Evolutionary conservation across 2,329 filamentous ascomycete species (phyloP), one percentile per base, ranked within the genome.

Genomic region (Pochonia chlamydosporia): DNA sequence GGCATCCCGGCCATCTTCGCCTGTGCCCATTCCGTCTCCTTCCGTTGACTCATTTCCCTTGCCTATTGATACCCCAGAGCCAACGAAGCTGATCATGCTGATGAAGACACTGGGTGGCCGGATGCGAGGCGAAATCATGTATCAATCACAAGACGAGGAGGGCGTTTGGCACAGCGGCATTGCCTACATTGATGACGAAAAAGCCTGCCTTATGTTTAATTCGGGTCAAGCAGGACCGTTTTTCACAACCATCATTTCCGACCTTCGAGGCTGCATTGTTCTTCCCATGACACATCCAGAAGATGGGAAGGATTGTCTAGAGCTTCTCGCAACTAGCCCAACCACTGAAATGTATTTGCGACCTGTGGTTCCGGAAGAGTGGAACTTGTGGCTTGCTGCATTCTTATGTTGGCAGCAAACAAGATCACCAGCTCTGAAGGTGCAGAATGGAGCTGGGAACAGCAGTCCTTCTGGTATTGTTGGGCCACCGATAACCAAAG

Each of bases 321-420:
- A 83, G 55, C 61, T 85, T 10, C 65, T 71, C 39, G 75, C 42
- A 50, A 75, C 45, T 74, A 78, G 39, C 73, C 74, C 23, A 75
- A 75, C 7, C 63, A 81, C 21, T 78, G 87, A 53, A 69, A 89
- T 37, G 5, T 70, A 85, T 46, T 67, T 93, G 48, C 78, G 83
- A 30, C 85, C 88, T 13, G 63, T 79, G 8, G 74, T 76, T 3
- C 66, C 76, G 26, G 78, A 82, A 18, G 86, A 92, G 58, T 80
- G 85, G 54, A 86, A 92, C 56, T 73, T 84, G 20, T 93, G 88
- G 88, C 79, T 91, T 48, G 88, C 88, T 13, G 87, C 87, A 7
- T 66, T 93, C 39, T 72, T 92, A 26, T 89, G 85, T 61, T 93
- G 88, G 88, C 85, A 90, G 62, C 86, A 89, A 53, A 73, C 89